Evolutionary conservation across 371 early-diverging fungal genomes (phyloP).

Genomic region (Mucor racemosus): DNA sequence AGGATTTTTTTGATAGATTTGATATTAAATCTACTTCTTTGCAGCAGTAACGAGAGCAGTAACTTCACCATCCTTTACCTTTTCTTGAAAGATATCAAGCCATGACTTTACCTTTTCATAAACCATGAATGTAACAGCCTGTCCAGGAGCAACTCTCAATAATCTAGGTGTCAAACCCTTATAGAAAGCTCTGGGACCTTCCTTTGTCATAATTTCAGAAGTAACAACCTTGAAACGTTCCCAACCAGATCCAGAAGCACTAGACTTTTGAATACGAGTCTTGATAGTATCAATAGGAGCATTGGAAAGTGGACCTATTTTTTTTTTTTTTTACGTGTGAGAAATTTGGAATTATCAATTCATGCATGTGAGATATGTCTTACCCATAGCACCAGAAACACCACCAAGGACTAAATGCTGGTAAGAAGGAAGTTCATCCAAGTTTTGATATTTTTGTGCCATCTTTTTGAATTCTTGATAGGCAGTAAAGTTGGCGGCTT

Average conservation of each 20-base stretch:
- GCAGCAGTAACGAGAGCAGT: slow-evolving; percentile 20
- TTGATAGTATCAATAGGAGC: slow-evolving; percentile 98
- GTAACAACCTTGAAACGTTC: slow-evolving; percentile 79
- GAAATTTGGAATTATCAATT: background rate
- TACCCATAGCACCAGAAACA: slow-evolving; percentile 93
- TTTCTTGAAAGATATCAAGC: slow-evolving; percentile 65
- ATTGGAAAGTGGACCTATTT: slow-evolving; percentile 86
- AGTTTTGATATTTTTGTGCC: slow-evolving; percentile 66
- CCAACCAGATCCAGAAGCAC: slow-evolving; percentile 79
- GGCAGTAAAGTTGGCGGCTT: slow-evolving; percentile 98
- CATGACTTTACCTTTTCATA: slow-evolving; percentile 84
- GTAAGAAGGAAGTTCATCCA: slow-evolving; percentile 89
- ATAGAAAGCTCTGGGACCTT: slow-evolving; percentile 94
- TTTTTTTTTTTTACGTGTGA: slow-evolving; percentile 1
- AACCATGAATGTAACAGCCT: slow-evolving; percentile 87
- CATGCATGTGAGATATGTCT: slow-evolving; percentile 6
- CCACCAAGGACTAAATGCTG: slow-evolving; percentile 92
- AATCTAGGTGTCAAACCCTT: slow-evolving; percentile 95
- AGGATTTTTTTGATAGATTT: background rate
- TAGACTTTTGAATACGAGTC: slow-evolving; percentile 93
- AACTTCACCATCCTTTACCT: slow-evolving; percentile 45
- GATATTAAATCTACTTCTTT: slow-evolving; percentile 9
- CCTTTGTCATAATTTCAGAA: slow-evolving; percentile 78
- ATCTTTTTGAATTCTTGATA: slow-evolving; percentile 90
- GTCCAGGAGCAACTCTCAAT: slow-evolving; percentile 87